phyloP scores from a whole-genome alignment of 305 asterid genomes.

The Striga hermonthica region DNA sequence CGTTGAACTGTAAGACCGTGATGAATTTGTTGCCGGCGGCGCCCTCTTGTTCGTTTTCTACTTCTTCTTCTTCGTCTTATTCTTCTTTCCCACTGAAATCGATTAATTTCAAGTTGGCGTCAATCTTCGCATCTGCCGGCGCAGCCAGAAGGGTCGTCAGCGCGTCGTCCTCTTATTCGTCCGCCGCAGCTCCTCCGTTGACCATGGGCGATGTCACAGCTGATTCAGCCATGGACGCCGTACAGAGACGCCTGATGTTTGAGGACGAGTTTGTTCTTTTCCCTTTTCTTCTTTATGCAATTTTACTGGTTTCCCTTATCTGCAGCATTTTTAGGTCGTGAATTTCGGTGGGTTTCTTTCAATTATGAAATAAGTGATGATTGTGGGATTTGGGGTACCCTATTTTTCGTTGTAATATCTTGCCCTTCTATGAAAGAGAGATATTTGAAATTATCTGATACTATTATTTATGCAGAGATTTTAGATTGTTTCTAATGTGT shows the following conservation, averaged over 20 bases:
- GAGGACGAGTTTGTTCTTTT: slow-evolving; percentile 67
- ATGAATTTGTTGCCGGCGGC: slow-evolving; percentile 24
- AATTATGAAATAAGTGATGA: no score
- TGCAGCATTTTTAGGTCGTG: no score
- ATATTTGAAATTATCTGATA: no score
- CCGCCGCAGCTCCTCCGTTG: slow-evolving; percentile 32
- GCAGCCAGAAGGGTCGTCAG: slow-evolving; percentile 15
- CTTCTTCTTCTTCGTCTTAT: neutral
- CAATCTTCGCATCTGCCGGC: slow-evolving; percentile 22
- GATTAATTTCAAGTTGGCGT: slow-evolving; percentile 14
- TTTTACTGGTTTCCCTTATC: neutral
- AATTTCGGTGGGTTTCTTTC: no score
- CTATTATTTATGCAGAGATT: no score
- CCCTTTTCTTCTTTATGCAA: neutral
- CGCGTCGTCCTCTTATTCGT: slow-evolving; percentile 27
- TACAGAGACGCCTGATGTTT: slow-evolving; percentile 88
- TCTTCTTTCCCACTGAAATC: slow-evolving; percentile 21
- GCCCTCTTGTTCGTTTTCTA: slow-evolving; percentile 14
- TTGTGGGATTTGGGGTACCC: neutral
- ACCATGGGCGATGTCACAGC: slow-evolving; percentile 45
- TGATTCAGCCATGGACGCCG: slow-evolving; percentile 80
- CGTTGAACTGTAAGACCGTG: slow-evolving; percentile 30
- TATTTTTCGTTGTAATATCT: neutral
- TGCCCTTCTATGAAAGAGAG: no score
- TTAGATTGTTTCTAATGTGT: no score